Evolutionary conservation across 208 protist genomes (phyloP).

Genomic region (Crithidia expoeki): DNA sequence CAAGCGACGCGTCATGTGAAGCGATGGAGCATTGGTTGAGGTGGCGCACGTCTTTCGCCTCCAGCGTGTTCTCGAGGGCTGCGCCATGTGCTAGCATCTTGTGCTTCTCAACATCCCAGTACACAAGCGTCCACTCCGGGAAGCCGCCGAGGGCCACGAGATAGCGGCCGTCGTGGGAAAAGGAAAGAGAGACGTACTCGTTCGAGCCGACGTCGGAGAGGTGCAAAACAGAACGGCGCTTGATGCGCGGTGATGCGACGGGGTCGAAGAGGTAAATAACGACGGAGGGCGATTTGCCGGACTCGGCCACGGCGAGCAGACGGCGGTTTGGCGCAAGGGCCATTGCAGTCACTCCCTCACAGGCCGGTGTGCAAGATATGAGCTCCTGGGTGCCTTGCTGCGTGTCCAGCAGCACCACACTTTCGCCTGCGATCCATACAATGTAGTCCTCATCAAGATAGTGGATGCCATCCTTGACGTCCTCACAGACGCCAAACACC

Average conservation of each 20-base stretch:
- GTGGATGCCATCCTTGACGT: slow-evolving; percentile 92
- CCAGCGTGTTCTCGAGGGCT: slow-evolving; percentile 54
- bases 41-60: slow-evolving; percentile 48
- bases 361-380: slow-evolving; percentile 83
- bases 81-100: slow-evolving; percentile 79
- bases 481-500: slow-evolving; percentile 93
- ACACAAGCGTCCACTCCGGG: slow-evolving; percentile 94
- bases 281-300: slow-evolving; percentile 75
- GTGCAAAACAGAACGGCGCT: slow-evolving; percentile 84
- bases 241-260: slow-evolving; percentile 71
- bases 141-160: slow-evolving; percentile 89
- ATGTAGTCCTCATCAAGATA: slow-evolving; percentile 94
- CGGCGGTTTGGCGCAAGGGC: slow-evolving; percentile 90
- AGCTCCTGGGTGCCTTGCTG: slow-evolving; percentile 92
- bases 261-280: slow-evolving; percentile 93
- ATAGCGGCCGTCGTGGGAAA: slow-evolving; percentile 90
- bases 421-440: slow-evolving; percentile 93
- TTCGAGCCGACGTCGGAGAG: slow-evolving; percentile 81
- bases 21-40: slow-evolving; percentile 93
- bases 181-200: slow-evolving; percentile 90
- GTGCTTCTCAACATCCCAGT: slow-evolving; percentile 92
- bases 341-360: slow-evolving; percentile 91
- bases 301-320: slow-evolving; percentile 94
- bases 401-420: slow-evolving; percentile 91
- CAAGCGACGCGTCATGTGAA: slow-evolving; percentile 81